These are phyloP conservation scores for Torrubiella hemipterigena DNA, from an alignment of 2,329 filamentous ascomycete species.

Conservation along the genomic window DNA sequence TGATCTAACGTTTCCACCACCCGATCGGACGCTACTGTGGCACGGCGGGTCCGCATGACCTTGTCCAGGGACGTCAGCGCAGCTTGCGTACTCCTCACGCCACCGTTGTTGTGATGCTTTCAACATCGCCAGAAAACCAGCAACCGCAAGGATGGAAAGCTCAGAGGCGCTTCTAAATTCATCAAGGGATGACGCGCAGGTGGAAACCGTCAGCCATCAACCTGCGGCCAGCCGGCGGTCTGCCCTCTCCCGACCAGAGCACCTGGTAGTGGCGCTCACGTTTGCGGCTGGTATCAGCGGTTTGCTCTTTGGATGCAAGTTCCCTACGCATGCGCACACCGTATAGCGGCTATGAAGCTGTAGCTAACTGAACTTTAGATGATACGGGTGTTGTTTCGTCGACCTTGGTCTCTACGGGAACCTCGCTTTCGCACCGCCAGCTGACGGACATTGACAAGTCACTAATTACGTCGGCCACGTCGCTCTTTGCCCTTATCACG, in stretches of 20 bases:
- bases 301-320: constrained; percentile 55
- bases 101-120: no score
- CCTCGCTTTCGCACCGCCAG: constrained; percentile 41
- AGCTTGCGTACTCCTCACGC: no score
- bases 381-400: constrained; percentile 60
- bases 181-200: background rate
- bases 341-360: constrained; percentile 3
- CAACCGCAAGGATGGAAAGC: no score
- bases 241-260: no score
- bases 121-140: no score
- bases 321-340: constrained; percentile 2
- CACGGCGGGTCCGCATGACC: no score
- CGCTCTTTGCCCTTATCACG: constrained; percentile 50
- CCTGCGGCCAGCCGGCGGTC: background rate
- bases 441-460: constrained; percentile 56
- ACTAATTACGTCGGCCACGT: constrained; percentile 57
- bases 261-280: constrained; percentile 50
- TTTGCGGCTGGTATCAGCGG: constrained; percentile 56
- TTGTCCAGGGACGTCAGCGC: no score
- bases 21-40: no score
- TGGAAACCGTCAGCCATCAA: background rate
- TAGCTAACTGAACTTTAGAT: no score
- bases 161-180: no score
- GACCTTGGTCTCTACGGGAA: constrained; percentile 51
- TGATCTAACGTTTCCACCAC: no score